Base-by-base conservation (phyloP, 1,284 basidiomycete genomes). In the Moesziomyces parantarcticus region DNA sequence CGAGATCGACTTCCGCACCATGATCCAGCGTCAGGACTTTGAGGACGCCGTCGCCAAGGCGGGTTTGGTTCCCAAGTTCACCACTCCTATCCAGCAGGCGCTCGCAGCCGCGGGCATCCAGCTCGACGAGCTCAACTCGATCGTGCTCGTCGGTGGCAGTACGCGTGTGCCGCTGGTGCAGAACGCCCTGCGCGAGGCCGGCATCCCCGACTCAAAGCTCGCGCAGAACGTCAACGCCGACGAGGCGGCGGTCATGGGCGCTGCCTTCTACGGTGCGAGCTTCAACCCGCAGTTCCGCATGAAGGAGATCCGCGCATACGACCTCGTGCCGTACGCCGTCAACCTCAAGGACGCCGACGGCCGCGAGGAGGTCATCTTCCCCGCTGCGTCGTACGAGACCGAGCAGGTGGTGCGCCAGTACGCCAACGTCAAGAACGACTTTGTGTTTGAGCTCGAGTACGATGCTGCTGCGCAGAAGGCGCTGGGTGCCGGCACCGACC, bases 111-210 rank as follows among this genome's bases (percentile, higher is more conserved):
- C 94, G 44, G 89, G 89, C 10, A 78, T 97, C 52, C 88, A 87
- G 26, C 79, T 94, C 83, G 89, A 54, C 40, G 88, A 93, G 77
- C 87, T 99, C 75, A 89, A 91, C 16, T 96, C 94, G 3, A 90
- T 99, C 52, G 93, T 99, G 73, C 87, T 98, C 22, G 91, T 92
- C 42, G 96, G 96, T 40, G 97, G 96, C 53, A 89, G 88, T 61
- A 92, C 94, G 13, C 88, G 96, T 56, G 92, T 92, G 2, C 97
- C 96, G 0, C 91, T 98, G 88, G 90, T 99, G 36, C 94, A 97
- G 83, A 87, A 88, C 1, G 88, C 78, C 11, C 61, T 83, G 43
- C 63, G 66, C 16, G 62, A 68, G n/a, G 77, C 76, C 1, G 81
- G 81, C 26, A 76, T 83, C 14, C 82, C 82, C 1, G 77, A 81